Percentiles rank a stretch among this genome's conserved stretches.
phyloP scores from a whole-genome alignment of 2,329 filamentous ascomycete genomes.

The Lachnellula arida region DNA sequence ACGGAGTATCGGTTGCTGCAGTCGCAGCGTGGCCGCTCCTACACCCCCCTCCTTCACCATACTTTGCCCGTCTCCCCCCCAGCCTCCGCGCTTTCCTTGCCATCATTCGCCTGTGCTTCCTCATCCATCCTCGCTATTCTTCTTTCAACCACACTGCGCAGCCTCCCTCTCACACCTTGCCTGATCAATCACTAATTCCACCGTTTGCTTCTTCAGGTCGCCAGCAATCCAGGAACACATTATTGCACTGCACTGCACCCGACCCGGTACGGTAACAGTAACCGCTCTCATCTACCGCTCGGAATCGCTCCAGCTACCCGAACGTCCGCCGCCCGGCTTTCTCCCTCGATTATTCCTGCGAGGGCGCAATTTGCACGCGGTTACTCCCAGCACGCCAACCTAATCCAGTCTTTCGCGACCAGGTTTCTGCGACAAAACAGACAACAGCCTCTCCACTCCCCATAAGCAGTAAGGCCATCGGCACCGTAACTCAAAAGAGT shows the following conservation, averaged over 20 bases:
- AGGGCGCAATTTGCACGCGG: constrained; percentile 15
- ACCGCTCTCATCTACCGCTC: constrained; percentile 4
- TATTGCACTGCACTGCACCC: neutral
- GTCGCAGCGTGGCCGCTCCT: neutral
- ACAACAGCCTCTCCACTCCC: constrained; percentile 29
- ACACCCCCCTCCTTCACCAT: constrained; percentile 20
- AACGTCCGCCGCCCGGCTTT: constrained; percentile 3
- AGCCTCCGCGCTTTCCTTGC: constrained; percentile 7
- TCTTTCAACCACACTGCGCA: constrained; percentile 30
- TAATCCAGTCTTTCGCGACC: constrained; percentile 32
- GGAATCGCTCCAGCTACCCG: constrained; percentile 3
- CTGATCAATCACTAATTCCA: constrained; percentile 32
- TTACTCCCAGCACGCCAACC: constrained; percentile 30
- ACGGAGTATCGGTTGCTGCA: neutral
- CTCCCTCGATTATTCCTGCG: neutral
- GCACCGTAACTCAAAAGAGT: constrained; percentile 33
- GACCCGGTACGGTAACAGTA: constrained; percentile 5
- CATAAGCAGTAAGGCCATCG: constrained; percentile 35
- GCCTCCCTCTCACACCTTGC: constrained; percentile 21
- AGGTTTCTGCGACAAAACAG: constrained; percentile 32
- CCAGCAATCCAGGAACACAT: neutral
- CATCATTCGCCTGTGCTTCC: constrained; percentile 21
- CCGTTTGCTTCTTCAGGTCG: neutral
- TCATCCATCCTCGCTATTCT: constrained; percentile 25
- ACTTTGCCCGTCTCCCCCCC: constrained; percentile 1